Percentiles rank a stretch among this genome's conserved stretches.
Conservation (phyloP, 768 basidiomycete species). For the Serendipita sp. region DNA sequence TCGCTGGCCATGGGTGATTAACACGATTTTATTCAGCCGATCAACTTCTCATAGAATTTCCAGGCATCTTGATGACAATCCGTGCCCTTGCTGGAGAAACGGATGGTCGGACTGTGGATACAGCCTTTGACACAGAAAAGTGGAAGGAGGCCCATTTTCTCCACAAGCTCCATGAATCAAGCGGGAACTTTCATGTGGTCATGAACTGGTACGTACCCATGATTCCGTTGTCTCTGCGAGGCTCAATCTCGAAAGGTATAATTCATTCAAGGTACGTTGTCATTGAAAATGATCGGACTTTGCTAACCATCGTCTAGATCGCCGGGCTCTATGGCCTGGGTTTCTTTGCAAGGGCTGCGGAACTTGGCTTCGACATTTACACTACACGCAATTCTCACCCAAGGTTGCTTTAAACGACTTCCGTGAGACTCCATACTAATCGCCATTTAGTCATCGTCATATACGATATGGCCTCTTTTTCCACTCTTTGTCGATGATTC, state of each 20-base stretch:
- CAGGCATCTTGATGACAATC: conserved; percentile 46
- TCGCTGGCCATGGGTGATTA: conserved; percentile 38
- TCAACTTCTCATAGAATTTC: neutral
- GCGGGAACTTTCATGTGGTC: conserved; percentile 35
- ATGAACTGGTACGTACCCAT: conserved; percentile 32
- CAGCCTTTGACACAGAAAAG: conserved; percentile 42
- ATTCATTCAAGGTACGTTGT: conserved; percentile 40
- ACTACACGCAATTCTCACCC: conserved; percentile 43
- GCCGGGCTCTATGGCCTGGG: conserved; percentile 52
- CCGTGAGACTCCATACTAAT: neutral
- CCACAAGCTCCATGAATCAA: conserved; percentile 26
- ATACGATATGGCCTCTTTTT: conserved; percentile 54
- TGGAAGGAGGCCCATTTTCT: conserved; percentile 44
- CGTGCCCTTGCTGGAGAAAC: conserved; percentile 52
- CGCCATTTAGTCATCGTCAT: conserved; percentile 40
- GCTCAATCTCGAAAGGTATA: conserved; percentile 30
- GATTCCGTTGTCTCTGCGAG: neutral
- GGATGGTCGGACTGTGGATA: conserved; percentile 29
- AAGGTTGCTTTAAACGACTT: conserved; percentile 30
- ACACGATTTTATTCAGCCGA: neutral
- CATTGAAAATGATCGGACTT: neutral
- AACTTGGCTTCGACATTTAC: conserved; percentile 48
- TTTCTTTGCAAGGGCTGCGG: conserved; percentile 39
- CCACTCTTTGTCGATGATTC: conserved; percentile 51
- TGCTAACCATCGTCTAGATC: conserved; percentile 24